Conservation (phyloP, 1,139 yeast species). For the Blastobotrys serpentis region DNA sequence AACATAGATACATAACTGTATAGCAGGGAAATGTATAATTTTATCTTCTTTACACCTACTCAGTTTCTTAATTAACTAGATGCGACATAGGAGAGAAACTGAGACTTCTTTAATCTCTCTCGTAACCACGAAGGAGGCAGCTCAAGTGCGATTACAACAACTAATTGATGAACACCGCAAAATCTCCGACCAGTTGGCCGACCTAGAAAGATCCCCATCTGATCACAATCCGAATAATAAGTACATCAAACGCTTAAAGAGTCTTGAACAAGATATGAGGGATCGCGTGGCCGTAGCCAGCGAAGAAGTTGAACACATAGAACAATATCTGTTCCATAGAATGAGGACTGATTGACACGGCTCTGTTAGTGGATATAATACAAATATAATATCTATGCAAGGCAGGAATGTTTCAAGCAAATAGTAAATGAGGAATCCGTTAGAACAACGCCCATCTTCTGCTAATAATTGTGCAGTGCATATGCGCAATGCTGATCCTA, state of each 20-base stretch:
- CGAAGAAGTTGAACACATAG: neutral
- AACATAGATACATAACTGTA: neutral
- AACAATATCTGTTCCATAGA: neutral
- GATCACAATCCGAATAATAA: neutral
- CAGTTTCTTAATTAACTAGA: neutral
- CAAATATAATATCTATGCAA: too few species aligned
- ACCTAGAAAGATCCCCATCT: neutral
- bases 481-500: too few species aligned
- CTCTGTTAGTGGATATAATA: too few species aligned
- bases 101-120: constrained; percentile 7
- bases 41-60: neutral
- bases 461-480: too few species aligned
- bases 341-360: neutral
- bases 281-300: constrained; percentile 2
- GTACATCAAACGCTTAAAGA: neutral
- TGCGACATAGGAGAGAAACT: neutral
- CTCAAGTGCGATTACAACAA: constrained; percentile 2
- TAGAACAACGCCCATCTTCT: too few species aligned
- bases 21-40: too few species aligned
- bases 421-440: too few species aligned
- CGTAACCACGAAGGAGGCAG: constrained; percentile 4
- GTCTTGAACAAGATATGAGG: neutral
- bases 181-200: neutral
- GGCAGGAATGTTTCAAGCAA: too few species aligned
- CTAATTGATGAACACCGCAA: constrained; percentile 1